Percentiles rank a stretch among this genome's conserved stretches.
Conservation (phyloP, 768 basidiomycete species). For the Pisolithus orientalis region DNA sequence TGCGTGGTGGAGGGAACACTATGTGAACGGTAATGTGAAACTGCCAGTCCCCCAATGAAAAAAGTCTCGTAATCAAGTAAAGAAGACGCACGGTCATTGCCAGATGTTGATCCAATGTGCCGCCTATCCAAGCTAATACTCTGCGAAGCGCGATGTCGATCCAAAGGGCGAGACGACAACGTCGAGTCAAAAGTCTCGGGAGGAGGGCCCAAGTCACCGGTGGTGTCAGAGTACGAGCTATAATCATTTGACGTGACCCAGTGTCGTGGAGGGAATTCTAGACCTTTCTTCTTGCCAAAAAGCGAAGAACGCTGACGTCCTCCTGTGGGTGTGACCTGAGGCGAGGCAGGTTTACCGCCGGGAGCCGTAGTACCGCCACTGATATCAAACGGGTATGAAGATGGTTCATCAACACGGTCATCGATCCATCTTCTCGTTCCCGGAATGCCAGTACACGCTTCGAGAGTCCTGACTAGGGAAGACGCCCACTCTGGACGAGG, state of each 20-base stretch:
- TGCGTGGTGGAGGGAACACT: conserved; percentile 22
- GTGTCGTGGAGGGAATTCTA: conserved; percentile 54
- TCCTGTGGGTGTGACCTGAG: conserved; percentile 25
- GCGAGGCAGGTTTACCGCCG: conserved; percentile 18
- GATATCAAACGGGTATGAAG: conserved; percentile 49
- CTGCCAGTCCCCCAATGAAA: conserved; percentile 23
- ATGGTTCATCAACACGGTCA: conserved; percentile 36
- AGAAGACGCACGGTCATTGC: conserved; percentile 28
- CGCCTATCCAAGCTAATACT: conserved; percentile 10
- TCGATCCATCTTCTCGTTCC: conserved; percentile 62
- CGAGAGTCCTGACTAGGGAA: conserved; percentile 67
- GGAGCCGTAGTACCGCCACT: conserved; percentile 3
- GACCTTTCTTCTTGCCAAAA: conserved; percentile 39
- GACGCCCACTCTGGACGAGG: conserved; percentile 75
- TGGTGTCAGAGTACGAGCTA: conserved; percentile 50
- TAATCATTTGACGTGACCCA: conserved; percentile 49
- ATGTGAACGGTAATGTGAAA: conserved; percentile 29
- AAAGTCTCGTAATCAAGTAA: conserved; percentile 31
- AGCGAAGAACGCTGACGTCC: conserved; percentile 22
- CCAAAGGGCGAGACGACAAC: conserved; percentile 13
- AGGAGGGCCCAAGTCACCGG: conserved; percentile 16
- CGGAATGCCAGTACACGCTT: conserved; percentile 64
- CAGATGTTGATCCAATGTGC: too few species aligned
- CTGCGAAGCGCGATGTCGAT: conserved; percentile 13
- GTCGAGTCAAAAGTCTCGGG: conserved; percentile 19